Evolutionary conservation across 208 protist species (phyloP), one percentile per base, ranked within the genome.

Genomic region (Trypanosoma melophagium): DNA sequence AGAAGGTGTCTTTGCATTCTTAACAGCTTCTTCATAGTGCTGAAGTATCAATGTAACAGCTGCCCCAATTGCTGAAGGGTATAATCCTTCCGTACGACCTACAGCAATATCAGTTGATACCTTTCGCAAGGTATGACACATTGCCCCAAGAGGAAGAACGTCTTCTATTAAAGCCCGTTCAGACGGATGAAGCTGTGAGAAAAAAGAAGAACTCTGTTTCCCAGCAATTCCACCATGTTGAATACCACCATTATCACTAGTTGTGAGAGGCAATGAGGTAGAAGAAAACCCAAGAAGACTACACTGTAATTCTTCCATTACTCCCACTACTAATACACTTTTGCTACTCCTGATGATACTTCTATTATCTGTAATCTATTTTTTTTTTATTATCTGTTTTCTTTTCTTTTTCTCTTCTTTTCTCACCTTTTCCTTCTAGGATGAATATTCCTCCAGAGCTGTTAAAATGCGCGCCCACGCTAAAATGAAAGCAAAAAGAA

Each of bases 251-350:
- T 16, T n/a, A 16, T 12, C 17, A 28, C 2, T 17, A 49, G 38
- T 5, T 16, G 28, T 22, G 14, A 61, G 19, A 12, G 56, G 61
- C 1, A 95, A 58, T 7, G 83, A 49, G n/a, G 45, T 66, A 24
- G 90, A 93, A 57, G 66, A 66, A 53, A 95, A 90, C 14, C 90
- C 87, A 42, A 93, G 76, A 44, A 95, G 80, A 22, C 47, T 68
- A 66, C 87, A 93, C 70, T 92, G 80, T n/a, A 95, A 49, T 60
- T 95, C 90, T 71, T 95, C 90, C 90, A 95, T 95, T 51, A 8
- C 16, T 51, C 7, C 13, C 28, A 7, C 1, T 35, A 35, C 28
- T 5, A 14, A 49, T 10, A 14, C 31, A 14, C 58, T 49, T 9
- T 25, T 41, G 35, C 21, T 55, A n/a, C 42, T 40, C 3, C 14